Evolutionary conservation across 129 eudicot genomes (phyloP).

Genomic region (Dittrichia graveolens): DNA sequence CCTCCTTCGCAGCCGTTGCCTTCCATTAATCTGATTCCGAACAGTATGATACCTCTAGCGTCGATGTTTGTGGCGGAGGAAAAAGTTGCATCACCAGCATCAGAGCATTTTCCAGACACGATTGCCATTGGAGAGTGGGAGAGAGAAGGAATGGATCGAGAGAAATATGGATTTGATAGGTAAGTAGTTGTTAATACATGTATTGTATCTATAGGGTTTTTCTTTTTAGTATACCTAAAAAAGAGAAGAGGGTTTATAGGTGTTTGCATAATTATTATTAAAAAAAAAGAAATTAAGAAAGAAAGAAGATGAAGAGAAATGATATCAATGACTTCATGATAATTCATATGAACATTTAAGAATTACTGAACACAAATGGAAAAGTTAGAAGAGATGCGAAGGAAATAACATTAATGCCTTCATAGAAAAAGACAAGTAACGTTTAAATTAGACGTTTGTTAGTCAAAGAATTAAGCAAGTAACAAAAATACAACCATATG

Average conservation of each 20-base stretch:
- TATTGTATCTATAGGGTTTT: conserved; percentile 29
- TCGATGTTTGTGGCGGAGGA: conserved; percentile 26
- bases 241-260: conserved; percentile 19
- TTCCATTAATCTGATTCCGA: conserved; percentile 76
- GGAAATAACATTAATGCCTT: no score
- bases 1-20: conserved; percentile 31
- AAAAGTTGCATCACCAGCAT: conserved; percentile 33
- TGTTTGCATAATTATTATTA: no score
- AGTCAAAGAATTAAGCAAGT: no score
- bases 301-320: no score
- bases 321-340: no score
- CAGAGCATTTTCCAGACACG: conserved; percentile 44
- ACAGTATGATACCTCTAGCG: conserved; percentile 69
- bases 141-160: conserved; percentile 24
- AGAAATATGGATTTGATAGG: conserved; percentile 31
- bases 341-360: no score
- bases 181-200: conserved; percentile 32
- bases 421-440: no score
- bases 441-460: no score
- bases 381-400: no score
- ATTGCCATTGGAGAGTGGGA: conserved; percentile 38
- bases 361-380: no score
- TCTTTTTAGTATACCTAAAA: conserved; percentile 9
- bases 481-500: no score
- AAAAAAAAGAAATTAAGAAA: no score